Evolutionary conservation across 164 flowering plant species (phyloP), one percentile per base, ranked within the genome.

Genomic region (Magnolia officinalis): DNA sequence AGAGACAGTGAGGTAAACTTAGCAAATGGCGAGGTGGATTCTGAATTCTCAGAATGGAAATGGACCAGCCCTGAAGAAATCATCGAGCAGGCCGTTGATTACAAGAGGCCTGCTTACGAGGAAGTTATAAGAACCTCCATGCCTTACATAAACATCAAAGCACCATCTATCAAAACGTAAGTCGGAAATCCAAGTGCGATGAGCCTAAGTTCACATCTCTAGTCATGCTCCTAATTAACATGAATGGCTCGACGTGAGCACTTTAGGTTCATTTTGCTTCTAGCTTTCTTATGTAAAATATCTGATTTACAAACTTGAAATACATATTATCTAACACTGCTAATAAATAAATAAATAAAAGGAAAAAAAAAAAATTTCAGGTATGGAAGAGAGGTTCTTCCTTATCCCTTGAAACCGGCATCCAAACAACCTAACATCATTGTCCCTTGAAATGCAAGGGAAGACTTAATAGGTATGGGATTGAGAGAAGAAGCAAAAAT

Each of bases 21-120:
- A 71, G 90, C 89, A 59, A 91, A 58, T 63, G 92, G 91, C 16
- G 91, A 84, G 83, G 89, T 84, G 66, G 97, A 93, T 1, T 76
- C 89, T 11, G 98, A 95, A 79, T 93, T 91, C 74, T 81, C 94
- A 50, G 98, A 95, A 78, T 95, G 98, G 98, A 95, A 93, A 82
- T 95, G 98, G 98, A 83, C 91, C 45, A 83, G 76, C 68, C 98
- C 93, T 7, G 90, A 89, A 72, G 92, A 93, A 76, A 97, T 95
- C 77, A 83, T 92, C 75, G 98, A 95, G 76, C 97, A 90, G 98
- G 98, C 98, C n/a, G 98, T 89, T 63, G 98, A 95, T 80, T 93
- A 95, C 84, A 95, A 95, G 85, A 88, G 98, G 86, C 93, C 90
- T 63, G 84, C 87, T 16, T 95, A 95, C 50, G 92, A 88, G 85